These are phyloP conservation scores for Vanrija sp. DNA, from an alignment of 1,284 basidiomycete genomes.

Conservation along the genomic window DNA sequence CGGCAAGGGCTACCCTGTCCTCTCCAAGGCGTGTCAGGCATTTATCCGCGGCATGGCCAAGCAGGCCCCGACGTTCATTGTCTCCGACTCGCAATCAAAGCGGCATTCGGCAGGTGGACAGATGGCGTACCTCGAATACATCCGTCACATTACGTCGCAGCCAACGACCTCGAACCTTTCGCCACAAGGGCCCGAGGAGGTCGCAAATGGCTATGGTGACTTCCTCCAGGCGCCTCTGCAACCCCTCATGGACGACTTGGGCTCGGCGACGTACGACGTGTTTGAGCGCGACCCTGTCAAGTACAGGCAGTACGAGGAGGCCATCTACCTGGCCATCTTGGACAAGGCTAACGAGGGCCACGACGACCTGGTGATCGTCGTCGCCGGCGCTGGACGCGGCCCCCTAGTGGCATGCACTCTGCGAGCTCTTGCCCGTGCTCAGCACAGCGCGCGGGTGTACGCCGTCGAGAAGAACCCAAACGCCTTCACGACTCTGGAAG, in stretches of 20 bases:
- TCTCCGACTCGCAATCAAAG: slow-evolving; percentile 63
- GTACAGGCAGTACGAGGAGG: slow-evolving; percentile 93
- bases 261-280: slow-evolving; percentile 91
- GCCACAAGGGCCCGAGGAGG: slow-evolving; percentile 64
- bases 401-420: slow-evolving; percentile 86
- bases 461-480: slow-evolving; percentile 96
- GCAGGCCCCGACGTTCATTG: slow-evolving; percentile 76
- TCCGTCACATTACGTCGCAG: slow-evolving; percentile 74
- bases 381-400: slow-evolving; percentile 93
- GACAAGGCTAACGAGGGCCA: slow-evolving; percentile 56
- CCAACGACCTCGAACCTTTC: slow-evolving; percentile 20
- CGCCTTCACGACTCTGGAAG: slow-evolving; percentile 88
- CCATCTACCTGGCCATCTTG: slow-evolving; percentile 72
- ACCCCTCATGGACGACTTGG: slow-evolving; percentile 96
- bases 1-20: slow-evolving; percentile 92
- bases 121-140: slow-evolving; percentile 84
- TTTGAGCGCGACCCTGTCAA: slow-evolving; percentile 98
- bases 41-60: slow-evolving; percentile 84
- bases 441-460: slow-evolving; percentile 66
- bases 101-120: slow-evolving; percentile 76
- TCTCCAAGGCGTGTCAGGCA: slow-evolving; percentile 83
- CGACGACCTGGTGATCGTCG: slow-evolving; percentile 59
- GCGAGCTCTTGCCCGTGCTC: slow-evolving; percentile 68
- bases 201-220: slow-evolving; percentile 89
- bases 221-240: slow-evolving; percentile 93